Conservation (phyloP, 495 filamentous ascomycete species). For the Penicillium arizonense region DNA sequence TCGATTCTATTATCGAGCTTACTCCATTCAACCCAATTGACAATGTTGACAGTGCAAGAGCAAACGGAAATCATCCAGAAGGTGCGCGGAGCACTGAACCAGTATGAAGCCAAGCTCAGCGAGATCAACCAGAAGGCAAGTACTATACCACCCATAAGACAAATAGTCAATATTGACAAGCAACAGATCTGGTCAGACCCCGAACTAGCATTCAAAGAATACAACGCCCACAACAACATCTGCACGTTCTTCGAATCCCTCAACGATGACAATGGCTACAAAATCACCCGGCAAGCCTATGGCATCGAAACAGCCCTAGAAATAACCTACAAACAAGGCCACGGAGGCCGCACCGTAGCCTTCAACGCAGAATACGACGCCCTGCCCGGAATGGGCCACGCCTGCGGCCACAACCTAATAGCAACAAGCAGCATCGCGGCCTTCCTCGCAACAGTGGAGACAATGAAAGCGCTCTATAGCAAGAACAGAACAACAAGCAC, state of each 20-base stretch:
- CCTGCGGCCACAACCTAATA: slow-evolving; percentile 50
- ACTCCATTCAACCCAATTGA: neutral
- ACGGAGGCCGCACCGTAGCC: slow-evolving; percentile 13
- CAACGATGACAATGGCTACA: slow-evolving; percentile 13
- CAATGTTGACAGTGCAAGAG: slow-evolving; percentile 13
- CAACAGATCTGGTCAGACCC: slow-evolving; percentile 46
- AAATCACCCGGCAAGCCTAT: slow-evolving; percentile 42
- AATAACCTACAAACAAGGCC: slow-evolving; percentile 44
- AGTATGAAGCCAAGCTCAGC: slow-evolving; percentile 31
- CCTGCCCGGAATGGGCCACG: slow-evolving; percentile 44
- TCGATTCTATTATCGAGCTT: neutral
- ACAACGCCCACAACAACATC: slow-evolving; percentile 50
- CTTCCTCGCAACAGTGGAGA: slow-evolving; percentile 36
- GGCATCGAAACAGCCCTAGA: slow-evolving; percentile 56
- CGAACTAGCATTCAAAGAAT: slow-evolving; percentile 53
- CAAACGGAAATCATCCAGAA: slow-evolving; percentile 23
- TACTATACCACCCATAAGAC: neutral
- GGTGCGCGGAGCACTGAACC: slow-evolving; percentile 25
- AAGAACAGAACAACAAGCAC: neutral
- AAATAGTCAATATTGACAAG: neutral
- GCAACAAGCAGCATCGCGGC: slow-evolving; percentile 44
- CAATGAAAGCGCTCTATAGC: slow-evolving; percentile 17
- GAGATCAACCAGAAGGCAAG: slow-evolving; percentile 46
- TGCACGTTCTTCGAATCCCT: slow-evolving; percentile 40
- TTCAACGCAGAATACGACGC: slow-evolving; percentile 61